These are phyloP conservation scores for Astragalus glycyphyllos DNA, from an alignment of 306 rosid species.

Conservation along the genomic window DNA sequence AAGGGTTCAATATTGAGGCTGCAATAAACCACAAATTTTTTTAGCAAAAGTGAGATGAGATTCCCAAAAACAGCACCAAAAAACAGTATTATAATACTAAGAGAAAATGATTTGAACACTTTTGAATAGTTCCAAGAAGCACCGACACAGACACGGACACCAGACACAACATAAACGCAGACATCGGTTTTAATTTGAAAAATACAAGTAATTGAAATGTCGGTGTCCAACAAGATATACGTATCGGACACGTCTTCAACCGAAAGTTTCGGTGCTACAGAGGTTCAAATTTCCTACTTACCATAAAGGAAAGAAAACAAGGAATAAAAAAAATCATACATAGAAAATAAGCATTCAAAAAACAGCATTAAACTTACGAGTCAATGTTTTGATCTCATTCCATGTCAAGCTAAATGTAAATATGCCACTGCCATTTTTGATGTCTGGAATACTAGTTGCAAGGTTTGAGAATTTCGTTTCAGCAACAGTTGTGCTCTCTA, in stretches of 20 bases:
- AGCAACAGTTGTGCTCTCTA: conserved; percentile 63
- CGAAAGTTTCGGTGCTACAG: too few species aligned
- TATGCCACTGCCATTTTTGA: conserved; percentile 66
- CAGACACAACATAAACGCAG: too few species aligned
- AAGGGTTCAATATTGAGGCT: conserved; percentile 74
- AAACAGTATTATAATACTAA: too few species aligned
- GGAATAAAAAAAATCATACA: background rate
- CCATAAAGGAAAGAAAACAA: background rate
- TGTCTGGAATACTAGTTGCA: conserved; percentile 50
- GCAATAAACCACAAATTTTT: conserved; percentile 46
- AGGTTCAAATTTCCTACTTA: conserved; percentile 2
- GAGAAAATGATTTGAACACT: background rate
- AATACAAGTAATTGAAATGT: too few species aligned
- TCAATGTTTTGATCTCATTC: conserved; percentile 66
- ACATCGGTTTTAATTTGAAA: too few species aligned
- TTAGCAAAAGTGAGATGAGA: conserved; percentile 8
- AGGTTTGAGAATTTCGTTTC: conserved; percentile 50
- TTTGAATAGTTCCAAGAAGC: conserved; percentile 3
- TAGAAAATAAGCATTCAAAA: conserved; percentile 24
- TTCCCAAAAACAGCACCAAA: too few species aligned
- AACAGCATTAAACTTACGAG: conserved; percentile 61
- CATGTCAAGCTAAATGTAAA: conserved; percentile 76
- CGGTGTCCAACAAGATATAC: too few species aligned
- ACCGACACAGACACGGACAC: too few species aligned
- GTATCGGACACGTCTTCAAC: too few species aligned